Evolutionary conservation across 1,139 yeast genomes (phyloP), one percentile per base, ranked within the genome.

Genomic region (Nakaseomyces kungkrabaensis): DNA sequence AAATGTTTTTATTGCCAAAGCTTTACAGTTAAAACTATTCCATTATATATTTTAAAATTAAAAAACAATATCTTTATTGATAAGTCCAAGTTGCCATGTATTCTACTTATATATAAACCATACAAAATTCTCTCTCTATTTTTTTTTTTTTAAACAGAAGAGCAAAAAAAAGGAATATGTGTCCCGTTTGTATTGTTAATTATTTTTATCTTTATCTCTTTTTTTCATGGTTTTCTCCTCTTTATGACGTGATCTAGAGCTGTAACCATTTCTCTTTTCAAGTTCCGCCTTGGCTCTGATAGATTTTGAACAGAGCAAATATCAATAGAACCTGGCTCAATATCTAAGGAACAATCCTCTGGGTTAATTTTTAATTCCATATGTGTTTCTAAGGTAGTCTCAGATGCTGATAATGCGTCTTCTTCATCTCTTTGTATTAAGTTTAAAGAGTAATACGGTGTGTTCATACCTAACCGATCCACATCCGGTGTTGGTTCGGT

Each of bases 401-500:
- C 33, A 27, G 44, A 34, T n/a, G 82, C 85, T 31, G 95, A 81
- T 50, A 76, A 76, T 6, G 82, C 76, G 50, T 74, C 73, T 3
- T 92, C 94, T 51, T 79, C 84, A 56, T 79, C 83, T 51, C 84
- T 70, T 65, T 87, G 85, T 45, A 96, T 95, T 71, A 85, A 73
- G 52, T 75, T 76, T 50, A 88, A 75, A 54, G 78, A 81, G 34
- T 85, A 81, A n/a, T 88, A 81, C n/a, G 90, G 82, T 24, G 92
- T 85, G 34, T 97, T 97, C 8, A 41, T 6, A 11, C 10, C 10
- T 4, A 24, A 8, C 4, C 24, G 33, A 22, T 41, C 44, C n/a
- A 41, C 24, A n/a, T 41, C 33, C 68, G 92, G 98, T 2, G 99
- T 94, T 40, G 98, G 97, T 59, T 88, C 95, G 6, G 96, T 84